Percentiles rank a stretch among this genome's conserved stretches.
Evolutionary conservation across 495 filamentous ascomycete genomes (phyloP).

Genomic region (Penicillium paxilli): DNA sequence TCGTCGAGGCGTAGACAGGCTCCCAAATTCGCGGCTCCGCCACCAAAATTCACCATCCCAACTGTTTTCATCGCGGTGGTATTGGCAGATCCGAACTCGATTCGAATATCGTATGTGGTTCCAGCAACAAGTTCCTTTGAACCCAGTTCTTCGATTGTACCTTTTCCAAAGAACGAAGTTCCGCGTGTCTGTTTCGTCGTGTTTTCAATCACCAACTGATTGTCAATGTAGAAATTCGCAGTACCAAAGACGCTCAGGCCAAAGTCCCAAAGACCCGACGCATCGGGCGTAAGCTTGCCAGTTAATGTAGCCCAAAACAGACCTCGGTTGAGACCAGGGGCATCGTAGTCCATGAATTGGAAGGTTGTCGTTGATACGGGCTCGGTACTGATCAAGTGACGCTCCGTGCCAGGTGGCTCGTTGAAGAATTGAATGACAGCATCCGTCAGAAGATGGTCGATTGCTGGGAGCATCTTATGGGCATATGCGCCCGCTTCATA

Average conservation of each 20-base stretch:
- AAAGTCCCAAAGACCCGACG: slow-evolving; percentile 65
- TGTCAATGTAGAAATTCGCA: slow-evolving; percentile 65
- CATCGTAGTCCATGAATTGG: not conserved
- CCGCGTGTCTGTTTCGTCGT: slow-evolving; percentile 54
- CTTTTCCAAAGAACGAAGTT: slow-evolving; percentile 55
- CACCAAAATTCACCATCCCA: slow-evolving; percentile 49
- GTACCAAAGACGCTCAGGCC: slow-evolving; percentile 71
- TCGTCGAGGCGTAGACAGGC: not conserved
- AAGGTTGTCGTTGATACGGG: not conserved
- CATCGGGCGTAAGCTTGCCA: slow-evolving; percentile 46
- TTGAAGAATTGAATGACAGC: slow-evolving; percentile 56
- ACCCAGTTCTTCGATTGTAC: slow-evolving; percentile 58
- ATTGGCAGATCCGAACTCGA: slow-evolving; percentile 61
- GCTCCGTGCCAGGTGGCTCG: slow-evolving; percentile 38
- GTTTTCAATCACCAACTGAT: slow-evolving; percentile 66
- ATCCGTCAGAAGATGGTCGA: slow-evolving; percentile 47
- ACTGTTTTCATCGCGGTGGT: slow-evolving; percentile 52
- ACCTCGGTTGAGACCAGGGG: not conserved
- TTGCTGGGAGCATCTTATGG: slow-evolving; percentile 56
- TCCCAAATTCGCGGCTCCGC: slow-evolving; percentile 67
- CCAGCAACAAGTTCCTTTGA: slow-evolving; percentile 51
- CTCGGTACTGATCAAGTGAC: not conserved
- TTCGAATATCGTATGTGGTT: slow-evolving; percentile 53
- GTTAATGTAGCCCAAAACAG: not conserved
- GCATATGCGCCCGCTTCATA: slow-evolving; percentile 59